Evolutionary conservation across 2,329 filamentous ascomycete species (phyloP).

Genomic region (Mycocentrospora acerina): DNA sequence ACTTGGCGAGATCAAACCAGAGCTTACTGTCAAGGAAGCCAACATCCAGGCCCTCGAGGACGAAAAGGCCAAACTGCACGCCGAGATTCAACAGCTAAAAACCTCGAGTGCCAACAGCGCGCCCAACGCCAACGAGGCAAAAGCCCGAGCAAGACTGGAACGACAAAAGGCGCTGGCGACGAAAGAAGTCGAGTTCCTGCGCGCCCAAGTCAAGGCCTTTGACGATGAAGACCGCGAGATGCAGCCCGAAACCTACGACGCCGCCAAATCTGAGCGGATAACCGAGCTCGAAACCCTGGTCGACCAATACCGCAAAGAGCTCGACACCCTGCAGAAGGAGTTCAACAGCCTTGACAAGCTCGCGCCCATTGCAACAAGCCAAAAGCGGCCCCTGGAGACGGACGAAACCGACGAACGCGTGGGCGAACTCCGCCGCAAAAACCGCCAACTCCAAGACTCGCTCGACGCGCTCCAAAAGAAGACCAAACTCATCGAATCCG

Average conservation of each 20-base stretch:
- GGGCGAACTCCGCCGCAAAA: slow-evolving; percentile 83
- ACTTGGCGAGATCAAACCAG: slow-evolving; percentile 75
- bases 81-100: slow-evolving; percentile 72
- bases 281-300: slow-evolving; percentile 82
- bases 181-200: slow-evolving; percentile 92
- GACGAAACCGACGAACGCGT: slow-evolving; percentile 67
- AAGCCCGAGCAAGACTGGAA: slow-evolving; percentile 74
- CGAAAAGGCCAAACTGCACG: slow-evolving; percentile 64
- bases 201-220: slow-evolving; percentile 83
- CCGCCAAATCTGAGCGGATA: slow-evolving; percentile 71
- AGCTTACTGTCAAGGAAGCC: slow-evolving; percentile 74
- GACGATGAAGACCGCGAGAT: slow-evolving; percentile 87
- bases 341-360: slow-evolving; percentile 66
- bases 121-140: slow-evolving; percentile 55
- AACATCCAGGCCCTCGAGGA: slow-evolving; percentile 70
- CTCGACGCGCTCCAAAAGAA: slow-evolving; percentile 69
- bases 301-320: slow-evolving; percentile 80
- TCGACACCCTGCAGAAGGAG: slow-evolving; percentile 72
- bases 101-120: slow-evolving; percentile 45
- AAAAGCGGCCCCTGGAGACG: slow-evolving; percentile 64
- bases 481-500: slow-evolving; percentile 70
- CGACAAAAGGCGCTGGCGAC: slow-evolving; percentile 80
- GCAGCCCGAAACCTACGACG: slow-evolving; percentile 76
- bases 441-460: slow-evolving; percentile 80
- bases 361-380: slow-evolving; percentile 48